Base-by-base conservation (phyloP, 1,139 yeast species). In the Kodamaea ohmeri region DNA sequence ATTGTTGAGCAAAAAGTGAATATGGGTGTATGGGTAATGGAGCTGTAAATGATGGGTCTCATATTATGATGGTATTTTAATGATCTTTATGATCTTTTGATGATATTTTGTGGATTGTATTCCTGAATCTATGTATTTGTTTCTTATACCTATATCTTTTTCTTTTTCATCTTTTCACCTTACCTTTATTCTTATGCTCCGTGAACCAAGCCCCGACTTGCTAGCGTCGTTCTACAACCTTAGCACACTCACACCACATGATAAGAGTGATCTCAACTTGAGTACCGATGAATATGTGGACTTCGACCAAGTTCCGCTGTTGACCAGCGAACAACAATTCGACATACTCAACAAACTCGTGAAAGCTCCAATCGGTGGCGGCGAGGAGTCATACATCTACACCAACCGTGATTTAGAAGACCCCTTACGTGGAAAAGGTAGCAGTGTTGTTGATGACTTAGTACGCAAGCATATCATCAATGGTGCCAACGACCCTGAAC, bases 391-490 rank as follows among this genome's bases (percentile, higher is more conserved):
- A 13, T 18, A 19, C 24, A 21, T 26, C 22, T 31, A 22, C 34
- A 35, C 39, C 28, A 47, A 37, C 4, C 41, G 37, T 11, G 58
- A 52, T 30, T 28, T 40, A 20, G 62, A 60, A 17, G 89, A 82
- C 51, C 87, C 88, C 0, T 60, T 82, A 45, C 71, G 76, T 14
- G 78, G 76, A 13, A 62, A 61, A 21, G 73, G 72, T 7, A 64
- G 71, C 11, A 67, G 66, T 40, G 53, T 81, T 31, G 55, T 68
- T 11, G 61, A 67, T 21, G 67, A 68, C 20, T 61, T 82, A 40
- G 51, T 68, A 9, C 60, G 60, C 22, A 58, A 60, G 31, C 65
- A 64, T 22, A 55, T 68, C 15, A 54, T 75, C 16, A 54, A 58
- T 8, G 65, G 73, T 16, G 56, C 71, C 8, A 50, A 51, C 36